phyloP scores from a whole-genome alignment of 371 early-diverging fungal species.

The Saksenaea vasiformis region DNA sequence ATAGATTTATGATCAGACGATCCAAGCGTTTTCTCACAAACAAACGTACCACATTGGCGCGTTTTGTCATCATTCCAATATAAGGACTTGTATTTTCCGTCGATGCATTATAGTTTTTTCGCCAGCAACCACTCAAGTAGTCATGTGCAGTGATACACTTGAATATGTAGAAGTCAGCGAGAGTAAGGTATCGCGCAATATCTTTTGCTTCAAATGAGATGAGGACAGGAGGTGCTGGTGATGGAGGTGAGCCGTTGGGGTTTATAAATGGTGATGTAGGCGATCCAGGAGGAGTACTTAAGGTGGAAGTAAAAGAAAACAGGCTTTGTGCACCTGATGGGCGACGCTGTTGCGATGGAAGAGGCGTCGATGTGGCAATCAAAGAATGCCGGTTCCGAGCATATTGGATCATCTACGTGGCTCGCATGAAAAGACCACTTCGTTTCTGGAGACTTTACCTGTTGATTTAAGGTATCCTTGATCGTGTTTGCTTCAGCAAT shows the following conservation, averaged over 20 bases:
- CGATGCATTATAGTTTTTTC: neutral
- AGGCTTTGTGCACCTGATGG: slow-evolving; percentile 26
- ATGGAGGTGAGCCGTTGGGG: neutral
- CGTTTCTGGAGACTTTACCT: slow-evolving; percentile 13
- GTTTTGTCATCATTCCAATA: slow-evolving; percentile 37
- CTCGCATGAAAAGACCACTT: neutral
- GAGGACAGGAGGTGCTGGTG: slow-evolving; percentile 6
- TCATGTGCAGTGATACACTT: slow-evolving; percentile 46
- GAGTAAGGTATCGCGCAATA: slow-evolving; percentile 39
- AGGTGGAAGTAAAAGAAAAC: slow-evolving; percentile 26
- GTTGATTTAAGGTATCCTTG: slow-evolving; percentile 30
- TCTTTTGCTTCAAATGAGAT: slow-evolving; percentile 25
- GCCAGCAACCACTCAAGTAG: slow-evolving; percentile 30
- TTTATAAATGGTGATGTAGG: slow-evolving; percentile 16
- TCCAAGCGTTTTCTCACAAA: neutral
- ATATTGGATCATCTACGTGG: slow-evolving; percentile 14
- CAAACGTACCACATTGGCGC: slow-evolving; percentile 37
- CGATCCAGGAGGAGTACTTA: slow-evolving; percentile 39
- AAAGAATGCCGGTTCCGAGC: slow-evolving; percentile 24
- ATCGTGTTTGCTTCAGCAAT: slow-evolving; percentile 33
- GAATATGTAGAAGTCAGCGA: slow-evolving; percentile 43
- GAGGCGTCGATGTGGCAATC: slow-evolving; percentile 15
- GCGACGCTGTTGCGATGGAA: slow-evolving; percentile 13
- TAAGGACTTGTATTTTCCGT: slow-evolving; percentile 18
- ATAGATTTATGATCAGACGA: neutral